phyloP scores from a whole-genome alignment of 768 basidiomycete genomes.

The Pleurotus tuoliensis region DNA sequence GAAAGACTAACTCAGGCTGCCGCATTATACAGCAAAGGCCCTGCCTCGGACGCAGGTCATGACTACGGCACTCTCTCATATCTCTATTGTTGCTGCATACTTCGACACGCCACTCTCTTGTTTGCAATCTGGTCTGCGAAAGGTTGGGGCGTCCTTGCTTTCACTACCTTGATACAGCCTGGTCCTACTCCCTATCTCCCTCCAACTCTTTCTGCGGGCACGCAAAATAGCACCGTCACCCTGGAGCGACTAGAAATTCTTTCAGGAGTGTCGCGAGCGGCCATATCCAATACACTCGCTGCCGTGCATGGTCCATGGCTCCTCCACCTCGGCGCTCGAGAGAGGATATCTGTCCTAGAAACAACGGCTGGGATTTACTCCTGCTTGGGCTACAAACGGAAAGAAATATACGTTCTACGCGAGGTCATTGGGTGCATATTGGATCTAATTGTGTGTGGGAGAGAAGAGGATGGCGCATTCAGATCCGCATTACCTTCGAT shows the following conservation, averaged over 20 bases:
- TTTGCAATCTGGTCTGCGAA: slow-evolving; percentile 83
- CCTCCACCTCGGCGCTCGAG: slow-evolving; percentile 70
- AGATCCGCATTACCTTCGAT: slow-evolving; percentile 36
- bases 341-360: slow-evolving; percentile 70
- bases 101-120: slow-evolving; percentile 71
- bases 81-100: slow-evolving; percentile 62
- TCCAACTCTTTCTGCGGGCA: slow-evolving; percentile 48
- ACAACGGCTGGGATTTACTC: slow-evolving; percentile 72
- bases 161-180: slow-evolving; percentile 70
- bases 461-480: slow-evolving; percentile 62
- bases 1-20: slow-evolving; percentile 72
- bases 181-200: slow-evolving; percentile 57
- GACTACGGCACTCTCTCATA: slow-evolving; percentile 62
- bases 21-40: slow-evolving; percentile 57
- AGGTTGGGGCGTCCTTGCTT: slow-evolving; percentile 80
- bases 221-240: slow-evolving; percentile 41
- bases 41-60: slow-evolving; percentile 49
- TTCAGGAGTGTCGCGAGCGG: slow-evolving; percentile 66
- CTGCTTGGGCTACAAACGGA: slow-evolving; percentile 79
- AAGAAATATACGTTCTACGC: slow-evolving; percentile 83
- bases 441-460: slow-evolving; percentile 82
- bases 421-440: slow-evolving; percentile 83
- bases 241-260: slow-evolving; percentile 64
- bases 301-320: slow-evolving; percentile 88
- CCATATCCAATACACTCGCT: slow-evolving; percentile 61